Conservation (phyloP, 2,329 filamentous ascomycete genomes). For the Diatrype stigma region DNA sequence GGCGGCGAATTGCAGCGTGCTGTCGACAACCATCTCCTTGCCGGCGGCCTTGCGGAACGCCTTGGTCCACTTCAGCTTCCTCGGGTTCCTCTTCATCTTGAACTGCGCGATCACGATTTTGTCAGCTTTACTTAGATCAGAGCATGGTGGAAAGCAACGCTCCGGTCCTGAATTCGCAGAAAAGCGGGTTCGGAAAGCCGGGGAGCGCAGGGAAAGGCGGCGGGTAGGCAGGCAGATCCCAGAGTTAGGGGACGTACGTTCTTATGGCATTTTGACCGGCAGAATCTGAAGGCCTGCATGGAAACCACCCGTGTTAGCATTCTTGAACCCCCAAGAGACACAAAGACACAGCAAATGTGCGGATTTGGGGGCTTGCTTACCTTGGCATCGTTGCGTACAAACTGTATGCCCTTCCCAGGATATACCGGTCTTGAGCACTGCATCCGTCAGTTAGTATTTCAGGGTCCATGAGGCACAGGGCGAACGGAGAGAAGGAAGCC, state of each 20-base stretch:
- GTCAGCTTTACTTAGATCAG: neutral
- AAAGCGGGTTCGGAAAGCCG: too few species aligned
- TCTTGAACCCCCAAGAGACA: neutral
- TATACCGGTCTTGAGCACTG: neutral
- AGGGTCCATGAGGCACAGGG: neutral
- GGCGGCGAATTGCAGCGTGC: constrained; percentile 85
- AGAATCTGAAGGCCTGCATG: constrained; percentile 37
- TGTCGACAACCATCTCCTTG: constrained; percentile 79
- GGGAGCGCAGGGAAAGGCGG: too few species aligned
- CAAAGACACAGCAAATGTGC: neutral
- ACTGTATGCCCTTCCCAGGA: neutral
- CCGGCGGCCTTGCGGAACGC: constrained; percentile 79
- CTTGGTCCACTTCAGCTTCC: constrained; percentile 97
- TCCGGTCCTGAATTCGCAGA: too few species aligned
- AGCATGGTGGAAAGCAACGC: too few species aligned
- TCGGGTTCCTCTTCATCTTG: constrained; percentile 97
- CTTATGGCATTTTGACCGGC: constrained; percentile 55
- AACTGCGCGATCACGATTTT: constrained; percentile 42
- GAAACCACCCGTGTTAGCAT: neutral
- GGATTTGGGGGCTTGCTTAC: neutral
- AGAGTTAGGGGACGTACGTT: constrained; percentile 38
- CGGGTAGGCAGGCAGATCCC: neutral
- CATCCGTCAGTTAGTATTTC: neutral
- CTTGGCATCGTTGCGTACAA: neutral
- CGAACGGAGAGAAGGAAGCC: neutral